Base-by-base conservation (phyloP, 2,329 filamentous ascomycete genomes). In the Aureobasidium uvarum region DNA sequence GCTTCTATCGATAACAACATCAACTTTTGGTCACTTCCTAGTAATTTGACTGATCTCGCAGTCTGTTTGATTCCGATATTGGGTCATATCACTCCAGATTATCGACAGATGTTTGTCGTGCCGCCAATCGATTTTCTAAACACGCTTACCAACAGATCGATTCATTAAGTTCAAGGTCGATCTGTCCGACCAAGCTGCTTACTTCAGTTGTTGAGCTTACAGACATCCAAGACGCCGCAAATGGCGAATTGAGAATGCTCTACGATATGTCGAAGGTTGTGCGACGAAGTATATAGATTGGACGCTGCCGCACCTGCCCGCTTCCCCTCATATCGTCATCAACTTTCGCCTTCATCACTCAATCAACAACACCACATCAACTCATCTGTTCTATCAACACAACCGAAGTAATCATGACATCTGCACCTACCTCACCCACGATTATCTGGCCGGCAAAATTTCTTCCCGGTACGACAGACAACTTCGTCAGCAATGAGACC, bases 381-480 rank as follows among this genome's bases (percentile, higher is more conserved):
- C 6, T 16, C 6, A 1, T 31, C 16, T 51, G 28, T 51, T 16
- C 1, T 11, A 18, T 23, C 5, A 39, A n/a, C 13, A 38, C 23
- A 1, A 25, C 1, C n/a, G 31, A 31, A 41, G 11, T 8, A 1
- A 58, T 33, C 54, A 58, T 43, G 54, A 63, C 60, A 18, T 54
- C 60, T 18, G 20, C 60, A 52, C 60, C 62, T 10, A 62, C 66
- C 23, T 48, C 63, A 10, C 33, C 72, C 16, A 69, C 73, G 64
- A 76, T 76, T 65, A 67, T 71, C 66, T 76, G 74, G 73, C 74
- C 75, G 20, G 11, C 54, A 1, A 67, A 70, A 41, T 76, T 71
- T 67, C 66, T 73, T n/a, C 75, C 75, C 0, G 75, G 75, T 31
- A 77, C 72, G 43, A 77, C 75, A 20, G 73, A 76, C 68, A 76